Percentiles rank a stretch among this genome's conserved stretches.
These are phyloP conservation scores for Cladophialophora exuberans DNA, from an alignment of 2,329 filamentous ascomycete species.

Conservation along the genomic window DNA sequence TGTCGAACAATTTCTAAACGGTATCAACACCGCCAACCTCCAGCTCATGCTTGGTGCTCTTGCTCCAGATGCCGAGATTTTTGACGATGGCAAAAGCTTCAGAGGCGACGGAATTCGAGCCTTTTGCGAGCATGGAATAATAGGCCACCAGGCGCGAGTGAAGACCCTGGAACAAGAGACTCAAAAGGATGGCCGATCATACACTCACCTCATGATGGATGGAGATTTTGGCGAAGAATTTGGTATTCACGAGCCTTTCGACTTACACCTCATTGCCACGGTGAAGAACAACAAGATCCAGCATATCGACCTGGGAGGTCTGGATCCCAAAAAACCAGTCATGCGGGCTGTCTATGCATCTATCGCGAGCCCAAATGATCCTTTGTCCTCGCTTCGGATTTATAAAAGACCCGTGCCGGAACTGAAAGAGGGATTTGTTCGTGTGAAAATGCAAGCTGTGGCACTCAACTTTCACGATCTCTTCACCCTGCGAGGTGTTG, in stretches of 20 bases:
- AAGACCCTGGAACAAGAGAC: slow-evolving; percentile 9
- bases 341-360: slow-evolving; percentile 25
- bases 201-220: slow-evolving; percentile 24
- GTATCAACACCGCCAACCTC: slow-evolving; percentile 20
- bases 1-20: slow-evolving; percentile 17
- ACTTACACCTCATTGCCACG: slow-evolving; percentile 19
- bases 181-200: slow-evolving; percentile 11
- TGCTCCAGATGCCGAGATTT: slow-evolving; percentile 19
- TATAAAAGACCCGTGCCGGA: slow-evolving; percentile 8
- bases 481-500: slow-evolving; percentile 23
- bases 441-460: slow-evolving; percentile 25
- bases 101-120: slow-evolving; percentile 17
- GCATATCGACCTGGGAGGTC: slow-evolving; percentile 22
- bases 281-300: slow-evolving; percentile 17
- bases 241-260: slow-evolving; percentile 25
- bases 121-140: slow-evolving; percentile 19
- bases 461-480: slow-evolving; percentile 27
- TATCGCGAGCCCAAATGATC: slow-evolving; percentile 11
- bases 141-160: slow-evolving; percentile 15
- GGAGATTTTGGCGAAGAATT: slow-evolving; percentile 22
- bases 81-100: slow-evolving; percentile 24
- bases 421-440: slow-evolving; percentile 19
- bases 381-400: slow-evolving; percentile 22
- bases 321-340: slow-evolving; percentile 15
- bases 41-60: slow-evolving; percentile 19